Conservation (phyloP, 1,139 yeast genomes). For the Protomyces lactucae-debilis region DNA sequence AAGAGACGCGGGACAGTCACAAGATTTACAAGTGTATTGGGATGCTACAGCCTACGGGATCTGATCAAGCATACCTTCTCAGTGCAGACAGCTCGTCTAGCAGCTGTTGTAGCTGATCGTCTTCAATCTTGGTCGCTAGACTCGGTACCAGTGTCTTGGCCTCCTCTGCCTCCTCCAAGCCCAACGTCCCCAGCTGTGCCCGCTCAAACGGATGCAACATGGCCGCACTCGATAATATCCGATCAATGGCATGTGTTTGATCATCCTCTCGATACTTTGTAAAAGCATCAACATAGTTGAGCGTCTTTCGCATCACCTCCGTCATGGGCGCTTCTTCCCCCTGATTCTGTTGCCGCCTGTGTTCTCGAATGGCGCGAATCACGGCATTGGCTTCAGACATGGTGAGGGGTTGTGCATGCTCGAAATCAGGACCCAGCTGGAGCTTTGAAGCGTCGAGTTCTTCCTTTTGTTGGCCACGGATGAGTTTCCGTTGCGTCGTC, state of each 20-base stretch:
- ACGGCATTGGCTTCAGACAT: slow-evolving; percentile 31
- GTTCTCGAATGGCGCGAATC: slow-evolving; percentile 29
- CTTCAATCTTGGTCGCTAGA: slow-evolving; percentile 28
- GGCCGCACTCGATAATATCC: slow-evolving; percentile 17
- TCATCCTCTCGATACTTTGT: slow-evolving; percentile 88
- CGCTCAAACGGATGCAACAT: slow-evolving; percentile 86
- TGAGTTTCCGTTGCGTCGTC: slow-evolving; percentile 19
- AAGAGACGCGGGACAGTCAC: background rate
- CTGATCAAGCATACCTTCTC: slow-evolving; percentile 7
- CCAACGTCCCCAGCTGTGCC: slow-evolving; percentile 88
- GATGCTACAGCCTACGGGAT: background rate
- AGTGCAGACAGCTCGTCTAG: slow-evolving; percentile 30
- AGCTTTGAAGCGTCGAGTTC: slow-evolving; percentile 30
- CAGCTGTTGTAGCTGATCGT: slow-evolving; percentile 28
- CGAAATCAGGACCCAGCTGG: slow-evolving; percentile 29
- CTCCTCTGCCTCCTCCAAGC: slow-evolving; percentile 96
- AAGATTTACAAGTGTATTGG: background rate
- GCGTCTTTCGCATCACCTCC: slow-evolving; percentile 78
- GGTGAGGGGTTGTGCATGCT: slow-evolving; percentile 29
- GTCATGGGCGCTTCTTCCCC: slow-evolving; percentile 30
- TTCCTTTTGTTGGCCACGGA: slow-evolving; percentile 10
- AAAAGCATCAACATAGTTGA: slow-evolving; percentile 78
- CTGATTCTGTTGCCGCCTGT: slow-evolving; percentile 20
- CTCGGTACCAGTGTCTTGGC: slow-evolving; percentile 85
- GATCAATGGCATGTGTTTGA: slow-evolving; percentile 84